These are phyloP conservation scores for Irpex rosettiformis DNA, from an alignment of 1,284 basidiomycete species.

Conservation along the genomic window DNA sequence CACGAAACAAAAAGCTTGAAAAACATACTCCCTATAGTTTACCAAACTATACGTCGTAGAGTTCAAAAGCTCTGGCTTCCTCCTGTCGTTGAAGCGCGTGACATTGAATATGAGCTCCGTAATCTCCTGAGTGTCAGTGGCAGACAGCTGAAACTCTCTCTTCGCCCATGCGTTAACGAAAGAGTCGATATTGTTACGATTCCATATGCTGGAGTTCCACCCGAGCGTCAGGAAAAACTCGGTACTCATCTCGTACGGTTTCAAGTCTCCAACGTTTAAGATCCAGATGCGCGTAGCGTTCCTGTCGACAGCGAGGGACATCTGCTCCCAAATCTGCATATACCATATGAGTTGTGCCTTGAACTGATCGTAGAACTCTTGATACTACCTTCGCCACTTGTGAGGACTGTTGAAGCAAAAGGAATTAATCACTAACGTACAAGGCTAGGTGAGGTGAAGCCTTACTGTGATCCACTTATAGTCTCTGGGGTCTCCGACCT, in stretches of 20 bases:
- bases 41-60: conserved; percentile 58
- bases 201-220: conserved; percentile 56
- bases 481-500: conserved; percentile 41
- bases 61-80: conserved; percentile 68
- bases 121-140: conserved; percentile 37
- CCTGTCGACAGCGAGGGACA: conserved; percentile 56
- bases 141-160: conserved; percentile 56
- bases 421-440: neutral
- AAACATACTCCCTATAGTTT: conserved; percentile 66
- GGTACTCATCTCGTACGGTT: conserved; percentile 67
- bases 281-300: conserved; percentile 57
- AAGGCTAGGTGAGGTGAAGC: conserved; percentile 3
- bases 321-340: conserved; percentile 48
- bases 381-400: conserved; percentile 27
- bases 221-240: conserved; percentile 68
- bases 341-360: neutral
- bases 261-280: conserved; percentile 67
- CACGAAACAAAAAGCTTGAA: conserved; percentile 4
- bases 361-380: neutral
- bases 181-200: conserved; percentile 44
- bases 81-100: conserved; percentile 56
- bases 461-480: conserved; percentile 55
- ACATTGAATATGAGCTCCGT: conserved; percentile 54
- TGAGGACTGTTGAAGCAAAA: conserved; percentile 7
- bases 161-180: conserved; percentile 60